phyloP scores from a whole-genome alignment of 768 basidiomycete genomes.

The Crassisporium funariophilum region DNA sequence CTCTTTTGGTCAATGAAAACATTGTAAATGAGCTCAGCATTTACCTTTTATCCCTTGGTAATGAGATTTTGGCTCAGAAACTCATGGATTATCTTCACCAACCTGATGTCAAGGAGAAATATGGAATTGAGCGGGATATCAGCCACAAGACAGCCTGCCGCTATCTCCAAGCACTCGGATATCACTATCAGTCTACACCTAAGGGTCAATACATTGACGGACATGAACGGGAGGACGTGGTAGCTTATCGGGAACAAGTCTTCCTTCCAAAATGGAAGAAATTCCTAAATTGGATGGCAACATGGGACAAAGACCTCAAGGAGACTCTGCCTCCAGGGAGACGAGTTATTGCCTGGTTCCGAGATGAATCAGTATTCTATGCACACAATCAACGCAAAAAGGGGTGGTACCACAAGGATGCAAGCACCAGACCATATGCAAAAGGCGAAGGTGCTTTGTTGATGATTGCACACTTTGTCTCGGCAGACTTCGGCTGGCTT shows the following conservation, averaged over 20 bases:
- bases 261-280: too few relatives aligned
- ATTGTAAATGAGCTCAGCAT: conserved; percentile 22
- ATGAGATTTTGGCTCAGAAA: conserved; percentile 22
- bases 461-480: conserved; percentile 36
- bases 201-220: conserved; percentile 34
- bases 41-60: conserved; percentile 25
- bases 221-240: conserved; percentile 38
- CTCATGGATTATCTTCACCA: conserved; percentile 21
- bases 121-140: conserved; percentile 15
- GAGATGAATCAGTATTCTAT: conserved; percentile 43
- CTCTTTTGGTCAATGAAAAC: too few relatives aligned
- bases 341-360: conserved; percentile 22
- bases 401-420: conserved; percentile 26
- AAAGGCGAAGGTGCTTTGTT: conserved; percentile 39
- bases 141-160: conserved; percentile 18
- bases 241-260: conserved; percentile 33
- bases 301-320: conserved; percentile 28
- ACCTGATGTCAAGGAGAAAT: conserved; percentile 2
- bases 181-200: conserved; percentile 6
- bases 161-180: conserved; percentile 23
- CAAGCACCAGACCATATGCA: conserved; percentile 22
- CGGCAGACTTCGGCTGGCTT: conserved; percentile 29
- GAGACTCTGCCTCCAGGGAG: conserved; percentile 6
- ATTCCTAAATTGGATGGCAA: conserved; percentile 23
- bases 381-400: conserved; percentile 32